Evolutionary conservation across 106 monocot genomes (phyloP), one percentile per base, ranked within the genome.

Genomic region (Narthecium ossifragum): DNA sequence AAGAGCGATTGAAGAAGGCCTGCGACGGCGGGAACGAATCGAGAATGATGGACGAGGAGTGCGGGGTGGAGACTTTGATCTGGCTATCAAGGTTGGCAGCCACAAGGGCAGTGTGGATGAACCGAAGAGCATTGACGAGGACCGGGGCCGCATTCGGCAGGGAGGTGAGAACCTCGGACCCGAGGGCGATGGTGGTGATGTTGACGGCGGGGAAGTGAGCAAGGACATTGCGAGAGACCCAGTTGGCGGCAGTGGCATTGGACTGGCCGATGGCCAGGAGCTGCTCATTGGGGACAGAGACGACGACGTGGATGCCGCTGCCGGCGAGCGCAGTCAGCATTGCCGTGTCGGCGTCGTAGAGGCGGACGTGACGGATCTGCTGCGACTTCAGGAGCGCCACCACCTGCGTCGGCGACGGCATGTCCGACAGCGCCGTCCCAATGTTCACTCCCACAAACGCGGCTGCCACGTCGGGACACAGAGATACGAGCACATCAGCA

Each of bases 11-110:
- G 76, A 98, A 98, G 74, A 98, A 98, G 21, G 90, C 98, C 46
- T 93, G 93, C 0, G 94, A 94, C 2, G 94, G 98, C 17, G 98
- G 90, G 51, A 98, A 98, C 24, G 98, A 98, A 45, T 98, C 98
- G 0, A 98, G 84, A 39, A 98, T 88, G 28, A 98, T 74, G 53
- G 98, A 98, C 9, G 98, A 98, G 8, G 91, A 71, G 51, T 81
- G 91, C 6, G 98, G 87, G 13, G 91, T 81, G 13, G 86, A 90
- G 32, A 98, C 78, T 70, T 87, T 91, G 62, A 98, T 80, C 39
- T 70, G 73, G 8, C 71, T 51, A 53, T 98, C 87, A 13, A 98
- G 87, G 59, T 84, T 79, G 34, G 98, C 80, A 0, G 98, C 90
- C 2, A 98, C 91, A 33, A 98, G 98, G 5, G 98, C 98, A 9